Base-by-base conservation (phyloP, 2,329 filamentous ascomycete species). In the Penicillium sp. region DNA sequence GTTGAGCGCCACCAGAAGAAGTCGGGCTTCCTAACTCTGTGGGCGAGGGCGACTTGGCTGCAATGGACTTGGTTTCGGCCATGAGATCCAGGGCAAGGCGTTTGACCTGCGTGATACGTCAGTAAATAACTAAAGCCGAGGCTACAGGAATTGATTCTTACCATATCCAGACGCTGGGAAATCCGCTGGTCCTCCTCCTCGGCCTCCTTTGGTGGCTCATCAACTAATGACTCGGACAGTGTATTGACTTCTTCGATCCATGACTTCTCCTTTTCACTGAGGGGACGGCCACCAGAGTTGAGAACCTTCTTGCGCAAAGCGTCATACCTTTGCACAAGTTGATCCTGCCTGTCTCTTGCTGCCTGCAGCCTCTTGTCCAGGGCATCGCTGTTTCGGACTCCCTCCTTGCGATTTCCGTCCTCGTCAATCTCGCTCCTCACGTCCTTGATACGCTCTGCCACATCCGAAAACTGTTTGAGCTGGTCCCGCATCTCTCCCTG, bases 401-500 rank as follows among this genome's bases (percentile, higher is more conserved):
- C 60, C 34, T 66, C 60, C 39, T 61, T 62, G 44, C 58, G 59
- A 44, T 57, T 51, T 6, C 68, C 67, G 28, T 67, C 66, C 35
- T 69, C 66, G 13, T 59, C 65, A 43, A 68, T 61, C 22, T 69
- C 64, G 47, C 68, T 65, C 0, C 66, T 66, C 8, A 75, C 63
- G 34, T 64, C 63, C 51, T 71, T 70, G 49, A 76, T 66, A 7
- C 71, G 66, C 32, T 74, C 70, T 1, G 73, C 71, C 13, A 74
- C 63, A 46, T 74, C 72, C 1, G 66, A 64, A 22, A 75, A 64
- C 29, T 72, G 69, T 42, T 66, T 67, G 23, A 77, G 56, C 53
- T 77, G 74, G 36, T 74, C 71, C 10, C 63, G 61, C 57, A 77
- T 69, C 54, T 77, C 74, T 11, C 69, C 68, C 47, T 68, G 67